Percentiles rank a stretch among this genome's conserved stretches.
Evolutionary conservation across 345 rosid species (phyloP).

Genomic region (Euclidium syriacum): DNA sequence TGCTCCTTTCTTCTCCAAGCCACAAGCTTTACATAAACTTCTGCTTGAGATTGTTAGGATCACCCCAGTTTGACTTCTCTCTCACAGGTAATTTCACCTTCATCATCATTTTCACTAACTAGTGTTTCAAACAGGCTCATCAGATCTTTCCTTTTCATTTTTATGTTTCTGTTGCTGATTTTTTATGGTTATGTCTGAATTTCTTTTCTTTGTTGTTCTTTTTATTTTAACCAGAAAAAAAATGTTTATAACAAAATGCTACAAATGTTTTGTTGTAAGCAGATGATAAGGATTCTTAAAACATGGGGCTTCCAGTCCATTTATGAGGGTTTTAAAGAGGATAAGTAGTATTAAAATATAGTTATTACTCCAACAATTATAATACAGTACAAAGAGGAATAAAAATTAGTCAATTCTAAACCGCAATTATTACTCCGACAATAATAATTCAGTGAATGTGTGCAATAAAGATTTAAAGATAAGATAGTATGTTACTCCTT

Average conservation of each 20-base stretch:
- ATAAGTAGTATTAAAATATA: too few species aligned
- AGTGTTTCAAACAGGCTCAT: background rate
- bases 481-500: too few species aligned
- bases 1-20: conserved; percentile 98
- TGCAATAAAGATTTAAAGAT: too few species aligned
- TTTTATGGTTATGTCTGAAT: background rate
- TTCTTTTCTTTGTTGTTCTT: background rate
- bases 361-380: too few species aligned
- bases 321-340: too few species aligned
- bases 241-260: conserved; percentile 9
- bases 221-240: conserved; percentile 3
- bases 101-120: conserved; percentile 14
- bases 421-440: too few species aligned
- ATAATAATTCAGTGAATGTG: too few species aligned
- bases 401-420: too few species aligned
- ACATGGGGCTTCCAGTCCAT: background rate
- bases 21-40: conserved; percentile 87
- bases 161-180: background rate
- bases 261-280: background rate
- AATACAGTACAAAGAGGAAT: too few species aligned
- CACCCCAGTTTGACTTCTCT: background rate
- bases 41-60: conserved; percentile 73
- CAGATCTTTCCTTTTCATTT: background rate
- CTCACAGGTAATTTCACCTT: background rate
- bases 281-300: background rate